These are phyloP conservation scores for Styphnolobium japonicum DNA, from an alignment of 306 rosid genomes.

Conservation along the genomic window DNA sequence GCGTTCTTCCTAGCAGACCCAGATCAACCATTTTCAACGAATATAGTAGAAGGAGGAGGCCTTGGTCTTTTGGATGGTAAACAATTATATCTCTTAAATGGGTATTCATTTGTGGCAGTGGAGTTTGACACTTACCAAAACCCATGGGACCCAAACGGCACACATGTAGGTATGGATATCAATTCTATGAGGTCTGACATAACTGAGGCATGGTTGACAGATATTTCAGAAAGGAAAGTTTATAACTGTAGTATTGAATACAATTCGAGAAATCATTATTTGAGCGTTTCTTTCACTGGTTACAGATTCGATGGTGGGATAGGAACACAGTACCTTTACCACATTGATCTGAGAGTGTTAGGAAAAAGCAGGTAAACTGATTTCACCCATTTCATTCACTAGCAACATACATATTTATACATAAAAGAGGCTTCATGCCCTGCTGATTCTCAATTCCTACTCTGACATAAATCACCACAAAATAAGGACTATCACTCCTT, in stretches of 20 bases:
- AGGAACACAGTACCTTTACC: neutral
- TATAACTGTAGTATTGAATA: constrained; percentile 13
- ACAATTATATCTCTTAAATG: neutral
- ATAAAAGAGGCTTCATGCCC: too few species aligned
- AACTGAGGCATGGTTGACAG: neutral
- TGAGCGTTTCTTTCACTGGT: constrained; percentile 10
- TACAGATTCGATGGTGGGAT: neutral
- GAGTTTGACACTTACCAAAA: constrained; percentile 45
- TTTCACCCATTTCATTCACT: too few species aligned
- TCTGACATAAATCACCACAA: too few species aligned
- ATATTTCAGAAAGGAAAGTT: neutral
- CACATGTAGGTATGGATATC: constrained; percentile 26
- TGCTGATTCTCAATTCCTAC: too few species aligned
- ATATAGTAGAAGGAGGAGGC: neutral
- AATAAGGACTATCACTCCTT: too few species aligned
- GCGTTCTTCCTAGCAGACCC: constrained; percentile 43
- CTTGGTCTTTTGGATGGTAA: constrained; percentile 13
- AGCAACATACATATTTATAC: too few species aligned
- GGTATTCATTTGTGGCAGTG: constrained; percentile 36
- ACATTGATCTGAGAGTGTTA: constrained; percentile 33
- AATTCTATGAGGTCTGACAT: constrained; percentile 10
- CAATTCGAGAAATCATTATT: neutral
- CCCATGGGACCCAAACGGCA: constrained; percentile 5
- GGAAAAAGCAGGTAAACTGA: too few species aligned
- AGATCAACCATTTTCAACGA: neutral